Percentiles rank a stretch among this genome's conserved stretches.
Conservation (phyloP, 345 rosid species). For the Nephelium lappaceum region DNA sequence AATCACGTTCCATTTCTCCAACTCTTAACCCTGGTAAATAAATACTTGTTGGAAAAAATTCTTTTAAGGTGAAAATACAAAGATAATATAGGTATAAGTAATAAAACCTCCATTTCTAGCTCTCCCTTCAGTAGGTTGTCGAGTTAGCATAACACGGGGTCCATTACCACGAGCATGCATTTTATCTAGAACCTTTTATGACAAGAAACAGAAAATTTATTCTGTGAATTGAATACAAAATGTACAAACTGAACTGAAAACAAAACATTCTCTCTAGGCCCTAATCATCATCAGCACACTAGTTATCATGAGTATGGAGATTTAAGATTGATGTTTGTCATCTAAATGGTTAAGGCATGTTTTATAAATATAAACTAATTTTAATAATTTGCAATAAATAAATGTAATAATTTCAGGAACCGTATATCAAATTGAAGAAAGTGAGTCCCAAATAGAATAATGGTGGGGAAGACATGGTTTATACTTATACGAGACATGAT, state of each 20-base stretch:
- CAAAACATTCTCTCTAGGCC: constrained; percentile 12
- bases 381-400: background rate
- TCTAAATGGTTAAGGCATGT: background rate
- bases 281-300: background rate
- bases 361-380: no score
- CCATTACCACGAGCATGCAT: constrained; percentile 98
- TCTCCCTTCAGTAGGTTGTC: constrained; percentile 99
- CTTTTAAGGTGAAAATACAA: constrained; percentile 11
- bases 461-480: background rate
- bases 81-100: constrained; percentile 15
- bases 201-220: background rate
- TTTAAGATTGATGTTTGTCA: background rate
- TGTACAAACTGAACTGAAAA: background rate
- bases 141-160: constrained; percentile 83
- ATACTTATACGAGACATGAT: background rate
- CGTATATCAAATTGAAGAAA: background rate
- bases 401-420: background rate
- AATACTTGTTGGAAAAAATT: constrained; percentile 1
- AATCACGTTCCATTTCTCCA: constrained; percentile 98
- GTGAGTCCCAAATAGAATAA: background rate
- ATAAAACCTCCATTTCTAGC: constrained; percentile 88
- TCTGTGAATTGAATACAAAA: background rate
- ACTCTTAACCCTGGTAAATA: constrained; percentile 77
- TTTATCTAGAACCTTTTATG: constrained; percentile 72
- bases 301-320: background rate